Percentiles rank a stretch among this genome's conserved stretches.
Conservation (phyloP, 108 stramenopile species). For the Nitzschia putrida region DNA sequence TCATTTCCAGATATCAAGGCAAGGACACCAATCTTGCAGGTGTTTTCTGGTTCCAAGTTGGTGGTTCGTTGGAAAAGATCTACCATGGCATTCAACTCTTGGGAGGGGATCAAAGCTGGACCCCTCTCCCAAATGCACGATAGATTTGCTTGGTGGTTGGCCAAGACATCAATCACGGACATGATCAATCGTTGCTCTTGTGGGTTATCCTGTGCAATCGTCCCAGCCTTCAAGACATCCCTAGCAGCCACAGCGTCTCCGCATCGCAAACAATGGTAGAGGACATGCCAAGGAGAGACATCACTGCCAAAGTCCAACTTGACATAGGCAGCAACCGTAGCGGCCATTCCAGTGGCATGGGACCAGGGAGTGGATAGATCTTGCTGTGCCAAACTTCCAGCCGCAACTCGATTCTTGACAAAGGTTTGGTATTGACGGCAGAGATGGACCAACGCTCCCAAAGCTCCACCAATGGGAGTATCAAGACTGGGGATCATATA, state of each 20-base stretch:
- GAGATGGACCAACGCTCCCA: constrained; percentile 38
- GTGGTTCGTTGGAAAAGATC: constrained; percentile 31
- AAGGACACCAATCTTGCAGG: constrained; percentile 37
- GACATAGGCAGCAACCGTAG: constrained; percentile 37
- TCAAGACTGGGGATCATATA: constrained; percentile 17
- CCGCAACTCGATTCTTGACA: constrained; percentile 42
- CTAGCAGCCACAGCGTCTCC: constrained; percentile 47
- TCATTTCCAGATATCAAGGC: constrained; percentile 39
- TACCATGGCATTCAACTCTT: constrained; percentile 18
- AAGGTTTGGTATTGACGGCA: constrained; percentile 39
- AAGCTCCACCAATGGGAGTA: constrained; percentile 31
- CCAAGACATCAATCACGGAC: constrained; percentile 11
- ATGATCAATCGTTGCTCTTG: constrained; percentile 22
- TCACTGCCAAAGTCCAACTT: constrained; percentile 40
- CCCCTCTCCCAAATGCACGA: constrained; percentile 37
- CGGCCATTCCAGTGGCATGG: constrained; percentile 28
- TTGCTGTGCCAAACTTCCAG: constrained; percentile 32
- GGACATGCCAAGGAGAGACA: constrained; percentile 40
- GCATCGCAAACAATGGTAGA: constrained; percentile 51
- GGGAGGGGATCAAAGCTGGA: constrained; percentile 12
- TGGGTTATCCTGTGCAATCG: constrained; percentile 13
- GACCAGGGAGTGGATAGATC: constrained; percentile 6
- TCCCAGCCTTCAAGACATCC: constrained; percentile 23
- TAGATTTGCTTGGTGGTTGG: constrained; percentile 22
- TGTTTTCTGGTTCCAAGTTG: constrained; percentile 34